Percentiles rank a stretch among this genome's conserved stretches.
phyloP scores from a whole-genome alignment of 2,329 filamentous ascomycete genomes.

The Alternaria rosae region DNA sequence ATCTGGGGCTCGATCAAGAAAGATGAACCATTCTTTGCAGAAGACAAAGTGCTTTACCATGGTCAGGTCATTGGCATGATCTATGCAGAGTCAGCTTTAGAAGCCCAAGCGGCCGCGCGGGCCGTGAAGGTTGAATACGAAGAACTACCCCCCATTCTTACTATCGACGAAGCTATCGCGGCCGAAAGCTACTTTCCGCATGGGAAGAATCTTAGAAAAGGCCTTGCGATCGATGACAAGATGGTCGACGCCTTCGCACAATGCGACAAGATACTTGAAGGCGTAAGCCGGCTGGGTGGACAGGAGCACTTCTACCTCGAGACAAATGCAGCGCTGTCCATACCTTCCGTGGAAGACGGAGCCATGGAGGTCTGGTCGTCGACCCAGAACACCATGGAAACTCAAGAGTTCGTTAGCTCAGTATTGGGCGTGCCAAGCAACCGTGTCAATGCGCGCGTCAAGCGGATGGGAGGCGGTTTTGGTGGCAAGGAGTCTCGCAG shows the following conservation, averaged over 20 bases:
- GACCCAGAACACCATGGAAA: constrained; percentile 52
- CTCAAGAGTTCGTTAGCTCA: constrained; percentile 73
- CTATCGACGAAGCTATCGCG: constrained; percentile 93
- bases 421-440: constrained; percentile 84
- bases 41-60: constrained; percentile 83
- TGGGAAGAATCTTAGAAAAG: constrained; percentile 79
- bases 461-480: constrained; percentile 90
- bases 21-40: constrained; percentile 90
- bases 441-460: constrained; percentile 87
- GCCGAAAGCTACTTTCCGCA: constrained; percentile 85
- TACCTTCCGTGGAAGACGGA: constrained; percentile 89
- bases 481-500: constrained; percentile 93
- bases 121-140: constrained; percentile 90
- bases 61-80: constrained; percentile 92
- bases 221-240: constrained; percentile 60
- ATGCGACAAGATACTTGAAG: constrained; percentile 84
- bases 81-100: constrained; percentile 77
- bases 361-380: constrained; percentile 82
- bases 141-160: constrained; percentile 83
- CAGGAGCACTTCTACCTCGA: constrained; percentile 98
- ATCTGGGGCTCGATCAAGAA: constrained; percentile 83
- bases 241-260: constrained; percentile 75
- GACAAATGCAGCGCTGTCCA: constrained; percentile 81
- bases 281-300: constrained; percentile 83
- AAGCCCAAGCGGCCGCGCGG: constrained; percentile 79